Conservation (phyloP, 2,329 filamentous ascomycete species). For the Monilinia fructicola region DNA sequence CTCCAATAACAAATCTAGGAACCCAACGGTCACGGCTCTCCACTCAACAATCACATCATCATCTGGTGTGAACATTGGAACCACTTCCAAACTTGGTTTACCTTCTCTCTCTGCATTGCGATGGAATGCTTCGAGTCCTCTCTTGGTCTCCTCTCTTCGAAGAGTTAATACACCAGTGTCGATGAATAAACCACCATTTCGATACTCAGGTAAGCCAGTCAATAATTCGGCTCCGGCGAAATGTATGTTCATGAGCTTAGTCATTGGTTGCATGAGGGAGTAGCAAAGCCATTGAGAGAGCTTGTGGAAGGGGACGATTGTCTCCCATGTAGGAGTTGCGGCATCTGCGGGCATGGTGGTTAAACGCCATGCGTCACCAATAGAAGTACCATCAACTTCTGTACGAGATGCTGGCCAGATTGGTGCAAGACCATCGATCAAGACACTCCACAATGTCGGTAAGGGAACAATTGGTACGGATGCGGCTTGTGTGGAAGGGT, state of each 20-base stretch:
- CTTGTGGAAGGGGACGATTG: constrained; percentile 89
- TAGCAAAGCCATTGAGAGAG: constrained; percentile 94
- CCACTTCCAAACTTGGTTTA: constrained; percentile 69
- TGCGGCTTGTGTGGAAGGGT: constrained; percentile 84
- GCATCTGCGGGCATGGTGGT: constrained; percentile 65
- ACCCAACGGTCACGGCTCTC: constrained; percentile 72
- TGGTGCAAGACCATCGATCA: constrained; percentile 80
- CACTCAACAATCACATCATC: constrained; percentile 81
- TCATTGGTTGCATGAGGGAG: constrained; percentile 90
- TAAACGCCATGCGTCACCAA: constrained; percentile 95
- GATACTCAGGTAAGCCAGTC: constrained; percentile 87
- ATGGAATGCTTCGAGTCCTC: constrained; percentile 68
- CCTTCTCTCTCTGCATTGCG: constrained; percentile 71
- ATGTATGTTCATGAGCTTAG: constrained; percentile 73
- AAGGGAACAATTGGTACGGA: constrained; percentile 85
- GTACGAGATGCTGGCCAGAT: constrained; percentile 92
- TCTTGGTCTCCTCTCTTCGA: constrained; percentile 66
- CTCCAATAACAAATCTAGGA: constrained; percentile 67
- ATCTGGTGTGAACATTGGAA: constrained; percentile 69
- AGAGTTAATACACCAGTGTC: constrained; percentile 79
- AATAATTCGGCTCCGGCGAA: constrained; percentile 79
- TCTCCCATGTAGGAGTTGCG: constrained; percentile 67
- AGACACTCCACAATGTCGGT: constrained; percentile 83
- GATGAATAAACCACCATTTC: constrained; percentile 86
- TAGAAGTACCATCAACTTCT: constrained; percentile 77